Evolutionary conservation across 164 flowering plant genomes (phyloP).

Genomic region (grape (Vitis vinifera)): DNA sequence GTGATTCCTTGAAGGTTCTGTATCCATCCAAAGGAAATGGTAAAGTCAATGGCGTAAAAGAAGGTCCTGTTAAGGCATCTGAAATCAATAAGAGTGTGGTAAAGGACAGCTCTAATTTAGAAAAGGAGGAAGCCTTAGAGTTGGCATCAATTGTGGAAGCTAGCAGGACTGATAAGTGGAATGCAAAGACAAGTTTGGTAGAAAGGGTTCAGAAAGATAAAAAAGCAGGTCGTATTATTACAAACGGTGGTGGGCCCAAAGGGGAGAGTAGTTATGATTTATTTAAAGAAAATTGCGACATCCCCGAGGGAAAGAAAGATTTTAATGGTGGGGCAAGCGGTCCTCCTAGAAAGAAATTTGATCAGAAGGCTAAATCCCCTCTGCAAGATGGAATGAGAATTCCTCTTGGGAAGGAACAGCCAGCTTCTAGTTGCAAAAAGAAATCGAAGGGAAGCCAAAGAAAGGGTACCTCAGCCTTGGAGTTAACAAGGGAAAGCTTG

Average conservation of each 20-base stretch:
- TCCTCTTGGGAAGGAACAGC: constrained; percentile 14
- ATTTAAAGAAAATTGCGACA: constrained; percentile 13
- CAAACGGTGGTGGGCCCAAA: constrained; percentile 16
- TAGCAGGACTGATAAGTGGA: constrained; percentile 15
- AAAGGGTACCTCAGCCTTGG: constrained; percentile 4
- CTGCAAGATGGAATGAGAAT: constrained; percentile 17
- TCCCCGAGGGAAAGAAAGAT: constrained; percentile 19
- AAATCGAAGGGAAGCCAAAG: constrained; percentile 33
- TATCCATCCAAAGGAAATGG: constrained; percentile 32
- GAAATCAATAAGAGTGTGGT: constrained; percentile 12
- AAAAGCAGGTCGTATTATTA: constrained; percentile 10
- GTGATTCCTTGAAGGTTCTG: constrained; percentile 52
- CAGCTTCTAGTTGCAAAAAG: constrained; percentile 27
- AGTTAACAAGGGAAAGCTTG: constrained; percentile 1
- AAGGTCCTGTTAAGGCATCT: constrained; percentile 7
- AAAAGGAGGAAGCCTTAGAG: constrained; percentile 16
- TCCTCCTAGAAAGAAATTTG: constrained; percentile 23
- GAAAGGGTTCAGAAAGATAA: constrained; percentile 23
- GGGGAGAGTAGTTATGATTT: constrained; percentile 22
- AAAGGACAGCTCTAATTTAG: constrained; percentile 9
- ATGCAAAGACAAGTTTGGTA: constrained; percentile 13
- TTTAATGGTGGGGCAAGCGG: constrained; percentile 10
- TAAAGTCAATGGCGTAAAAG: constrained; percentile 5
- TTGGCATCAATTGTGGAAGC: constrained; percentile 8
- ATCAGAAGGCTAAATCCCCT: constrained; percentile 10